Conservation (phyloP, 2,329 filamentous ascomycete species). For the Didymella keratinophila region DNA sequence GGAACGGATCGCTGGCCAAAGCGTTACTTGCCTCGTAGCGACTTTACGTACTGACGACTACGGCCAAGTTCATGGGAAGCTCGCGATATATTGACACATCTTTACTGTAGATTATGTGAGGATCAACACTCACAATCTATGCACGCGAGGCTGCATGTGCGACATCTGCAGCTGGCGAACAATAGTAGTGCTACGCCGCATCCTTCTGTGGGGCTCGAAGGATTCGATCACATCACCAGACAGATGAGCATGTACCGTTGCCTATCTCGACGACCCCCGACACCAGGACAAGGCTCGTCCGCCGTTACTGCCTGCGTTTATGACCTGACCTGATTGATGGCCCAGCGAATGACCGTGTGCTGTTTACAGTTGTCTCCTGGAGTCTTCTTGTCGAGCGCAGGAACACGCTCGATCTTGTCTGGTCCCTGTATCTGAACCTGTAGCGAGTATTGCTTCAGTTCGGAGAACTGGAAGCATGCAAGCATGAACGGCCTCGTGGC, state of each 20-base stretch:
- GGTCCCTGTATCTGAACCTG: not conserved
- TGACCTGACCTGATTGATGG: not conserved
- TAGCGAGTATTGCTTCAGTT: not conserved
- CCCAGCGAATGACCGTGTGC: not conserved
- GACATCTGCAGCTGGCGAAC: not conserved
- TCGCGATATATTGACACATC: not conserved
- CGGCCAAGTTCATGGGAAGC: not conserved
- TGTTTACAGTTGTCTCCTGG: not conserved
- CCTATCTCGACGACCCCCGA: not conserved
- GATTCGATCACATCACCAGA: not conserved
- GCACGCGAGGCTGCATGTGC: not conserved
- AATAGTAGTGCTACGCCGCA: constrained; percentile 3
- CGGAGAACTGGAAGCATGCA: not conserved
- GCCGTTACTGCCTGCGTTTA: not conserved
- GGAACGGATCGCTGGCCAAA: not conserved
- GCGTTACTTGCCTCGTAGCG: not conserved
- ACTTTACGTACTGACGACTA: not conserved
- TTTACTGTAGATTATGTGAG: not conserved
- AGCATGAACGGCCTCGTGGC: not conserved
- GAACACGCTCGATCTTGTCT: not conserved
- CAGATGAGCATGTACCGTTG: not conserved
- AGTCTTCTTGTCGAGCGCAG: not conserved
- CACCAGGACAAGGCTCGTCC: not conserved
- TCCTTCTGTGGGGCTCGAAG: constrained; percentile 4
- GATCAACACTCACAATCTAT: not conserved